These are phyloP conservation scores for Starmerella gropengiesseri DNA, from an alignment of 805 yeast species.

Conservation along the genomic window DNA sequence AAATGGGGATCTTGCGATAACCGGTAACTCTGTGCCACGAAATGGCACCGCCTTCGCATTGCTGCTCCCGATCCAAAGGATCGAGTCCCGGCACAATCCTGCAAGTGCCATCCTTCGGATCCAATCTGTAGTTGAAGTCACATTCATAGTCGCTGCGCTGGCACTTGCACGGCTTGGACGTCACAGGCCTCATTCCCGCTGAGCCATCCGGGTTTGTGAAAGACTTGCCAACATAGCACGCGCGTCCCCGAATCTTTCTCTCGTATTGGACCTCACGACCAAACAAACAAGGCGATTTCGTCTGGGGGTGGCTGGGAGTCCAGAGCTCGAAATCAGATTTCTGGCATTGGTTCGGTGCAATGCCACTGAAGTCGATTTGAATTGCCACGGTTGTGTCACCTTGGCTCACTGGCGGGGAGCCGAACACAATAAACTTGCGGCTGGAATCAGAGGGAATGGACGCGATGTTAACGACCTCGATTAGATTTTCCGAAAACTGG, in stretches of 20 bases:
- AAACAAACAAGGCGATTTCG: constrained; percentile 42
- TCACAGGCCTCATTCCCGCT: constrained; percentile 42
- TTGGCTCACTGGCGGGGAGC: constrained; percentile 35
- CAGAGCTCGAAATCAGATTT: constrained; percentile 56
- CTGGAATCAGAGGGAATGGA: constrained; percentile 92
- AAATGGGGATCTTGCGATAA: constrained; percentile 71
- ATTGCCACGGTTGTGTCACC: constrained; percentile 40
- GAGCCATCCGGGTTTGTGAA: constrained; percentile 34
- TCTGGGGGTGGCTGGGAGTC: constrained; percentile 48
- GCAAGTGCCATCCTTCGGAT: constrained; percentile 66
- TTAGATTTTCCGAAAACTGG: constrained; percentile 47
- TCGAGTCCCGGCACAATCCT: constrained; percentile 60
- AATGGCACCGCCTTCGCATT: constrained; percentile 37
- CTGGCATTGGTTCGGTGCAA: constrained; percentile 46
- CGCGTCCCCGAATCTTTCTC: constrained; percentile 46
- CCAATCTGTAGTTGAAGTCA: constrained; percentile 70
- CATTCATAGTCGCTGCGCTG: constrained; percentile 84
- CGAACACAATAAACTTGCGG: constrained; percentile 59
- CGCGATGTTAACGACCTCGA: constrained; percentile 58
- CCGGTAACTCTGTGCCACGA: constrained; percentile 75
- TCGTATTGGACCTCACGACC: constrained; percentile 57
- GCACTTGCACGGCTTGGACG: constrained; percentile 64
- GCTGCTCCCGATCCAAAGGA: constrained; percentile 35
- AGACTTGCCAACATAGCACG: constrained; percentile 44
- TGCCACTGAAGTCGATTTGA: constrained; percentile 47